Base-by-base conservation (phyloP, 1,139 yeast genomes). In the Blastobotrys indianensis region DNA sequence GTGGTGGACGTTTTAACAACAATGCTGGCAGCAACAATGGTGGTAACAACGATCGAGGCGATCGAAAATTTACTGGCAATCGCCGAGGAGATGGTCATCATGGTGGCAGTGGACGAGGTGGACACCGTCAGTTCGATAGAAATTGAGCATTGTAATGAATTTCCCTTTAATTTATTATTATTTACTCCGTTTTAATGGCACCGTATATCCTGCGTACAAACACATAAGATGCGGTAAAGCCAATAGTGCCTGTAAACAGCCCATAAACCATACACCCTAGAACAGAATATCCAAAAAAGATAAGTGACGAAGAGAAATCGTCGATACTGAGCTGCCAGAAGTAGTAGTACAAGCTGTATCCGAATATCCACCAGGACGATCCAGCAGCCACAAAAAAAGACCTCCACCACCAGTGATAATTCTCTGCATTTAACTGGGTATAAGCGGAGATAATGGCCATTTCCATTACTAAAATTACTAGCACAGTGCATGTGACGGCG, bases 381-480 rank as follows among this genome's bases (percentile, higher is more conserved):
- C 88, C 79, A 1, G 86, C 74, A 2, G 95, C 88, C 34, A 80
- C 79, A 51, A 79, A 64, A 63, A 85, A 86, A 13, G 88, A 73
- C 54, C 82, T 73, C 95, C 96, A 87, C 61, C 85, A 86, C 95
- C 96, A 87, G 51, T 72, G 66, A 46, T 80, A 80, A 58, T 82
- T 79, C 46, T 78, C 80, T 52, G 77, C 72, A 39, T 76, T 73
- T 57, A 87, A 71, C 39, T 81, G 75, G 34, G 82, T 61, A 58
- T 82, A 86, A 11, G 83, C 74, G 9, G 85, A 80, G 37, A 86
- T 77, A 32, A 87, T 73, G n/a, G 92, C 77, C 47, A 85, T 77
- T 62, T 86, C 95, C 40, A 78, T 70, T 32, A 85, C 79, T 10
- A 85, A 79, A 34, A 84, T 67, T 36, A 79, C 65, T 34, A 85